phyloP scores from a whole-genome alignment of 306 rosid genomes.

The Oxytropis ochrocephala region DNA sequence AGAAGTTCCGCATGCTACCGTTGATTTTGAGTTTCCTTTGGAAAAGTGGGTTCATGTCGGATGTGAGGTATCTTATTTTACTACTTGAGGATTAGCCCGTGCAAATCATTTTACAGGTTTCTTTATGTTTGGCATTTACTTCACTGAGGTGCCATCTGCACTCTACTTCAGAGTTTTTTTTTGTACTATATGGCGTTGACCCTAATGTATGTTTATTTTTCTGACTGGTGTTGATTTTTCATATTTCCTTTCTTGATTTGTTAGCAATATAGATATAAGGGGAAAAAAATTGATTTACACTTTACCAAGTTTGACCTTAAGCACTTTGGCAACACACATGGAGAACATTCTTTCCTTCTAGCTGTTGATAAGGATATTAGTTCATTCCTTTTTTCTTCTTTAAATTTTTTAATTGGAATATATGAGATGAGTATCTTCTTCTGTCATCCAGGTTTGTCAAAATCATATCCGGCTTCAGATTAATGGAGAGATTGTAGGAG shows the following conservation, averaged over 20 bases:
- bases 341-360: not conserved
- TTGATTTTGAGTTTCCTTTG: slow-evolving; percentile 51
- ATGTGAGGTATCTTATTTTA: slow-evolving; percentile 60
- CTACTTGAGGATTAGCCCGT: slow-evolving; percentile 9
- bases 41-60: slow-evolving; percentile 90
- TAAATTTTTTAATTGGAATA: not conserved
- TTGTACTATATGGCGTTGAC: not conserved
- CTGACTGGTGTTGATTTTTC: not conserved
- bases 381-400: not conserved
- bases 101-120: not conserved
- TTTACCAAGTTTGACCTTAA: not conserved
- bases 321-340: not conserved
- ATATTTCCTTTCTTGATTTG: not conserved
- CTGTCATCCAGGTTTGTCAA: slow-evolving; percentile 52
- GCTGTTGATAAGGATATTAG: not conserved
- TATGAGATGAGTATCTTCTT: slow-evolving; percentile 19
- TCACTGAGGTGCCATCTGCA: not conserved
- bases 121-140: not conserved
- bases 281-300: not conserved
- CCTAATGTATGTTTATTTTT: not conserved
- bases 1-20: slow-evolving; percentile 41
- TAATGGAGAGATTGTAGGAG: slow-evolving; percentile 61
- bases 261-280: not conserved
- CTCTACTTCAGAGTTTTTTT: not conserved
- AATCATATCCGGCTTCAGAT: slow-evolving; percentile 52